phyloP scores from a whole-genome alignment of 805 yeast genomes.

The Teunomyces stri region DNA sequence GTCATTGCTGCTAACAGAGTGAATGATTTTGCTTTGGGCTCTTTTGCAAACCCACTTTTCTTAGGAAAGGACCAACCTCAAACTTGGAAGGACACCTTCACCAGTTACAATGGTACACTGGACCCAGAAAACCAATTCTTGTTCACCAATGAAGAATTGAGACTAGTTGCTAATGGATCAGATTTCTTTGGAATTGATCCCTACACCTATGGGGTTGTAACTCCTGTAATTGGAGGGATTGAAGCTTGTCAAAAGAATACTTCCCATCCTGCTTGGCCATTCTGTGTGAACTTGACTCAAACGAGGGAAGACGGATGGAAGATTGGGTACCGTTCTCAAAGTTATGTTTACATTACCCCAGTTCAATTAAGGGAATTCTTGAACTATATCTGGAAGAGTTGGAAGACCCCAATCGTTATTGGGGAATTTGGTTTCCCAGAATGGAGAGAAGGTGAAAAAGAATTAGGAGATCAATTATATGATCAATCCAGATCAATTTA shows the following conservation, averaged over 20 bases:
- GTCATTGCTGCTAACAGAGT: conserved; percentile 24
- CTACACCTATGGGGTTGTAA: conserved; percentile 20
- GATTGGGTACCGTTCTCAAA: conserved; percentile 19
- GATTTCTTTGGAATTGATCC: conserved; percentile 35
- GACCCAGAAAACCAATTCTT: conserved; percentile 6
- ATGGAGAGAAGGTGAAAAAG: conserved; percentile 26
- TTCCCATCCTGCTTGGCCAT: conserved; percentile 22
- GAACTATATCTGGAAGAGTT: conserved; percentile 23
- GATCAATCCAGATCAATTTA: conserved; percentile 29
- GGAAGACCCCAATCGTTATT: conserved; percentile 23
- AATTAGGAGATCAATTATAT: conserved; percentile 20
- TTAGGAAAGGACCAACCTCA: conserved; percentile 28
- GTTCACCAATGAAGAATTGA: conserved; percentile 24
- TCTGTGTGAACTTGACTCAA: conserved; percentile 19
- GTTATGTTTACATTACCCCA: conserved; percentile 21
- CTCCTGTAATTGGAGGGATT: conserved; percentile 20
- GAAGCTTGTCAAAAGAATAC: conserved; percentile 21
- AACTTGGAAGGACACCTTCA: conserved; percentile 17
- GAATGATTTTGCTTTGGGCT: conserved; percentile 21
- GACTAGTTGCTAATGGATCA: conserved; percentile 18
- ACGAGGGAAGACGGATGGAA: conserved; percentile 17
- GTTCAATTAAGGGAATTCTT: conserved; percentile 22
- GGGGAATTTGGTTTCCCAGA: conserved; percentile 36
- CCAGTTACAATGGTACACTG: conserved; percentile 9
- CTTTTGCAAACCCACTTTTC: conserved; percentile 30